Evolutionary conservation across 2,329 filamentous ascomycete species (phyloP), one percentile per base, ranked within the genome.

Genomic region (Ophiostoma ulmi): DNA sequence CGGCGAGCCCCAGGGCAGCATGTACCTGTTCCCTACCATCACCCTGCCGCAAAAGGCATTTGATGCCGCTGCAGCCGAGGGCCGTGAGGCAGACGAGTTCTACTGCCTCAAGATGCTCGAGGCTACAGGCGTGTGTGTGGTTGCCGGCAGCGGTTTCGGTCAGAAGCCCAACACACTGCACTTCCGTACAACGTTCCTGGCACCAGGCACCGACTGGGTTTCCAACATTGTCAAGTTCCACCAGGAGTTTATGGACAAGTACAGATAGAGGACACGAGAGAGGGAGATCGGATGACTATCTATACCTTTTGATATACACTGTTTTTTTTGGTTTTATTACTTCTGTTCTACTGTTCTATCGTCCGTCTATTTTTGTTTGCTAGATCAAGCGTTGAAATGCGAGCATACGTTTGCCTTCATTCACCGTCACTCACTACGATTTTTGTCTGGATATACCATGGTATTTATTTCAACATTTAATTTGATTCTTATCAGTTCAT

Each of bases 11-110:
- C 91, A 97, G 86, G 95, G 95, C 72, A 90, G 91, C 79, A 99
- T 99, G 95, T 99, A 99, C 83, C 91, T 99, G 77, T 99, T 98
- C 88, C 95, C 95, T 35, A 95, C 92, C 76, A 97, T 99, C 81
- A 88, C 84, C 44, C 84, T 99, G 35, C 88, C 95, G 1, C 76
- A 81, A 35, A 92, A 92, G 81, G 95, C 93, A 58, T 81, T 90
- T 73, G 89, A 90, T 74, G 92, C 91, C 20, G 95, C 95, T 48
- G 80, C 84, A 77, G 82, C 89, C 73, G 91, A 93, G 79, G 88
- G 88, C 76, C 91, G 91, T 77, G 83, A 85, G 14, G 82, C 94
- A 1, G 95, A 99, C 77, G 94, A 98, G 80, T 97, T 96, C 83
- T 99, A 99, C 85, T 93, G 91, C 82, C 87, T 97, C 83, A 87